These are phyloP conservation scores for Pseudogymnoascus sp. DNA, from an alignment of 2,329 filamentous ascomycete species.

Conservation along the genomic window DNA sequence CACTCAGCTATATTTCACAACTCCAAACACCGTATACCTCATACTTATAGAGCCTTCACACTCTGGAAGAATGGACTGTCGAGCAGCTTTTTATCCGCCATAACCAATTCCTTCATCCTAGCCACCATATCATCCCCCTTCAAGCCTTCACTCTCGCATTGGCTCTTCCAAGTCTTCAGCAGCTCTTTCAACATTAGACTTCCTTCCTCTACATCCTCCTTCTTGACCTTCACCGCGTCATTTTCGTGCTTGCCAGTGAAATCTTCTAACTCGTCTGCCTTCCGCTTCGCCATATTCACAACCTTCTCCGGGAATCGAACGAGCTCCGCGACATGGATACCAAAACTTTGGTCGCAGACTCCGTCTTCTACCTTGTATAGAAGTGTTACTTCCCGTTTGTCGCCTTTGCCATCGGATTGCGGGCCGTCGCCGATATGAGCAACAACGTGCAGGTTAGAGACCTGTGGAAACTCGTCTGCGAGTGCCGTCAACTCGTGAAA, in stretches of 20 bases:
- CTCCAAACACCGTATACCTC: neutral
- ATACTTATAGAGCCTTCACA: constrained; percentile 34
- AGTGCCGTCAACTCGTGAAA: constrained; percentile 96
- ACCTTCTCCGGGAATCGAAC: constrained; percentile 96
- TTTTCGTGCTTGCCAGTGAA: constrained; percentile 75
- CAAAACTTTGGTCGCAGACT: constrained; percentile 94
- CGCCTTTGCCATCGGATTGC: constrained; percentile 24
- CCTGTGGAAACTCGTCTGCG: constrained; percentile 77
- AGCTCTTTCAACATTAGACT: constrained; percentile 78
- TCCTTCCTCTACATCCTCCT: constrained; percentile 83
- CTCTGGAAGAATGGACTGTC: constrained; percentile 64
- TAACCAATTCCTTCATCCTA: constrained; percentile 73
- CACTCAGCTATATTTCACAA: neutral
- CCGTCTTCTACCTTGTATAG: constrained; percentile 95
- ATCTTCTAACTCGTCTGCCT: constrained; percentile 96
- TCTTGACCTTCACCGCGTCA: constrained; percentile 56
- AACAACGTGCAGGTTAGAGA: constrained; percentile 90
- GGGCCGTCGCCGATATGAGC: constrained; percentile 63
- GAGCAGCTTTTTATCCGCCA: constrained; percentile 57
- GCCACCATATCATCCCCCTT: constrained; percentile 70
- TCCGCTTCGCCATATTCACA: constrained; percentile 97
- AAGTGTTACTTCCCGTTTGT: constrained; percentile 80
- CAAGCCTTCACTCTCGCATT: constrained; percentile 54
- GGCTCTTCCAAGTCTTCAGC: constrained; percentile 77
- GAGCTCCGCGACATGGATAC: constrained; percentile 95